Evolutionary conservation across 768 basidiomycete genomes (phyloP).

Genomic region (Cystofilobasidium macerans): DNA sequence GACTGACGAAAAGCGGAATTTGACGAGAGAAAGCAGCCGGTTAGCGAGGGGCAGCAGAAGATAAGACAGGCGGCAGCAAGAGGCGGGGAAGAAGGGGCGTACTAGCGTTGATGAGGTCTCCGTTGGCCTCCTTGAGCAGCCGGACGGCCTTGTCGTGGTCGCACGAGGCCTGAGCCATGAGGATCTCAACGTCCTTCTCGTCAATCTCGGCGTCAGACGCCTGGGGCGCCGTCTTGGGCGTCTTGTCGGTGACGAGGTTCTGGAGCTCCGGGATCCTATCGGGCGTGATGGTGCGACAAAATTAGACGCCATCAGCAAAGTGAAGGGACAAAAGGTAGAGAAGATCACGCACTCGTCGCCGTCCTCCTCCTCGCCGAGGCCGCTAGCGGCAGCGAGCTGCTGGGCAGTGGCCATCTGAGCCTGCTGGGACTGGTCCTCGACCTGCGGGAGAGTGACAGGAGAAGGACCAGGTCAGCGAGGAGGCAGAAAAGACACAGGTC

Average conservation of each 20-base stretch:
- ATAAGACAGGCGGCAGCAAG: background rate
- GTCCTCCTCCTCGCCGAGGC: constrained; percentile 50
- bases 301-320: background rate
- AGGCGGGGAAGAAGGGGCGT: constrained; percentile 40
- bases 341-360: constrained; percentile 43
- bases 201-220: constrained; percentile 46
- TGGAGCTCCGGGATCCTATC: constrained; percentile 34
- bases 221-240: constrained; percentile 17
- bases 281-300: background rate
- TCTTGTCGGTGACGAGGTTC: constrained; percentile 27
- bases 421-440: constrained; percentile 57
- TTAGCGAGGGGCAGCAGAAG: background rate
- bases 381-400: constrained; percentile 49
- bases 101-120: constrained; percentile 96
- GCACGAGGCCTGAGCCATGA: constrained; percentile 52
- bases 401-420: constrained; percentile 68
- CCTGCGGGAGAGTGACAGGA: constrained; percentile 41
- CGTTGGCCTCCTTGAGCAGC: constrained; percentile 78
- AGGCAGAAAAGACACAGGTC: constrained; percentile 19
- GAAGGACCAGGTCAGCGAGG: constrained; percentile 11
- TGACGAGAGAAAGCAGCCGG: constrained; percentile 8
- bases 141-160: constrained; percentile 75
- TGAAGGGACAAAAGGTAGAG: background rate
- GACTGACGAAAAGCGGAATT: constrained; percentile 45
- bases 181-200: constrained; percentile 86